Percentiles rank a stretch among this genome's conserved stretches.
These are phyloP conservation scores for Coemansia sp. DNA, from an alignment of 192 early-diverging fungal species.

Conservation along the genomic window DNA sequence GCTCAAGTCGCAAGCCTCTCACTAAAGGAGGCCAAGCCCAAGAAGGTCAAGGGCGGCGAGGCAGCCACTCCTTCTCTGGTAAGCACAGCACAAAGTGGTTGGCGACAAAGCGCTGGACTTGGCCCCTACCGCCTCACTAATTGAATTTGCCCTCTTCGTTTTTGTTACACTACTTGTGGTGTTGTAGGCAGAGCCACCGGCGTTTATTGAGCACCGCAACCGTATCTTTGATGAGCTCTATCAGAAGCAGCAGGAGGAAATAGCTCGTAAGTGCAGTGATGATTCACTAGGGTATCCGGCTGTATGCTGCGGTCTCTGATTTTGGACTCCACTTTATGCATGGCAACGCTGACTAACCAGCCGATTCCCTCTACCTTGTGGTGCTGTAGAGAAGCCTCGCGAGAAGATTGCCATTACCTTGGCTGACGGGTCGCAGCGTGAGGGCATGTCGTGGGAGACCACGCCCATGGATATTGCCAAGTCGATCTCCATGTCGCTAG, in stretches of 20 bases:
- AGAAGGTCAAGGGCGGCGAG: conserved; percentile 13
- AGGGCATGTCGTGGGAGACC: conserved; percentile 91
- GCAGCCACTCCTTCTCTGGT: conserved; percentile 20
- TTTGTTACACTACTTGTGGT: background rate
- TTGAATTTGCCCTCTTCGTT: background rate
- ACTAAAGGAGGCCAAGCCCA: conserved; percentile 31
- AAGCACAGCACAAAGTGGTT: conserved; percentile 2
- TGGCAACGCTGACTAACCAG: background rate
- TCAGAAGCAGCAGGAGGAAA: conserved; percentile 46
- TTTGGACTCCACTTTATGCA: background rate
- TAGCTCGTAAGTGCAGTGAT: conserved; percentile 43
- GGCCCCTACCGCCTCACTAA: background rate
- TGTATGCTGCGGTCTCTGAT: background rate
- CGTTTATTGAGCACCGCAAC: conserved; percentile 52
- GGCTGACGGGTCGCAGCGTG: conserved; percentile 77
- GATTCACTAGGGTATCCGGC: conserved; percentile 19
- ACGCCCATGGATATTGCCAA: conserved; percentile 90
- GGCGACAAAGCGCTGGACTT: background rate
- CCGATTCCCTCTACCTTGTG: background rate
- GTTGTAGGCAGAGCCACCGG: conserved; percentile 42
- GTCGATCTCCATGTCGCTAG: conserved; percentile 83
- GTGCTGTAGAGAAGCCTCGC: conserved; percentile 63
- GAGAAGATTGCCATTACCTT: conserved; percentile 80
- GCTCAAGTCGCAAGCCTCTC: conserved; percentile 32
- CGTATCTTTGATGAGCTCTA: conserved; percentile 53